These are phyloP conservation scores for Vitis rupestris DNA, from an alignment of 164 flowering plant genomes.

Conservation along the genomic window DNA sequence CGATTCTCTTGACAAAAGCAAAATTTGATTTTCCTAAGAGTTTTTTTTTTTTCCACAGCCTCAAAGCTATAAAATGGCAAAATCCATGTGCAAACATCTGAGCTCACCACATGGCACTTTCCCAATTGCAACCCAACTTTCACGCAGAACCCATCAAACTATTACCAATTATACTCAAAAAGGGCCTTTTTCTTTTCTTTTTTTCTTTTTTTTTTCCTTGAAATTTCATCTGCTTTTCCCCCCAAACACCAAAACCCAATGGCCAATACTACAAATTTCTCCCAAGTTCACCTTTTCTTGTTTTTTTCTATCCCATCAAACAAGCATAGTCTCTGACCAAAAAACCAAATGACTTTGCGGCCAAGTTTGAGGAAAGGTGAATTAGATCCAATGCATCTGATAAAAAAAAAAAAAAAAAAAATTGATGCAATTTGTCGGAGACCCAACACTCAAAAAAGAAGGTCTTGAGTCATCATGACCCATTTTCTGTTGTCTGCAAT, in stretches of 20 bases:
- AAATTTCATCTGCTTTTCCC: no score
- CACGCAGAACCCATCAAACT: neutral
- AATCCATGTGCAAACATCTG: slow-evolving; percentile 17
- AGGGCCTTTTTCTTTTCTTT: neutral
- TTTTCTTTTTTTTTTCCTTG: neutral
- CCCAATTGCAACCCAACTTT: neutral
- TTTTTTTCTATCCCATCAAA: no score
- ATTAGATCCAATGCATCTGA: no score
- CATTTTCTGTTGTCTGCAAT: slow-evolving; percentile 25
- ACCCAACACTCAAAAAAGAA: neutral
- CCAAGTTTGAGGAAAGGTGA: neutral
- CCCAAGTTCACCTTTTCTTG: no score
- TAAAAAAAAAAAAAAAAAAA: no score
- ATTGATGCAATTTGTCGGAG: slow-evolving; percentile 2
- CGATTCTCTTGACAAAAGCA: slow-evolving; percentile 21
- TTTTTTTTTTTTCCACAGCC: neutral
- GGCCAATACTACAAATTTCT: no score
- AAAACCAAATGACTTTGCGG: neutral
- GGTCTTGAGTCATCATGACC: slow-evolving; percentile 15
- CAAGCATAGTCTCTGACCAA: no score
- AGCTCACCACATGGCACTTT: slow-evolving; percentile 14
- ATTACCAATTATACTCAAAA: no score
- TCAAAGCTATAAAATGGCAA: slow-evolving; percentile 15
- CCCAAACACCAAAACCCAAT: no score
- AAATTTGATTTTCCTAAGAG: neutral